A percentile compares a stretch with the other conserved stretches of the same genome.
phyloP scores from a whole-genome alignment of 495 filamentous ascomycete species.

The Aspergillus diversus region DNA sequence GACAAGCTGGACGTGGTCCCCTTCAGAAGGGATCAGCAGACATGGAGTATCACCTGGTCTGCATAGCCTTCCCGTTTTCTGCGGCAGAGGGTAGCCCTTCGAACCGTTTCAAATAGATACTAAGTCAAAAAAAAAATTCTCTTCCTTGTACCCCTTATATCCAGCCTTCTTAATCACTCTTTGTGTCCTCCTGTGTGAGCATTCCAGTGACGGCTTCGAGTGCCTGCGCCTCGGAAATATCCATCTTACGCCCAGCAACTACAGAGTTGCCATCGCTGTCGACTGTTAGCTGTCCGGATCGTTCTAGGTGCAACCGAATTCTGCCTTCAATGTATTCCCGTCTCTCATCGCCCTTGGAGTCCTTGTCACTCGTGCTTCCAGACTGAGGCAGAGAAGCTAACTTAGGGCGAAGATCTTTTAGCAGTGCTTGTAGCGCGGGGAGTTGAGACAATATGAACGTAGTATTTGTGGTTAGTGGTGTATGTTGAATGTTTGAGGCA shows the following conservation, averaged over 20 bases:
- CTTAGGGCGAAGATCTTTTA: conserved; percentile 64
- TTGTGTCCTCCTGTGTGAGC: conserved; percentile 40
- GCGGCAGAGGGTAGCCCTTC: background rate
- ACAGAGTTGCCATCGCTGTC: conserved; percentile 42
- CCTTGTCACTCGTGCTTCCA: conserved; percentile 36
- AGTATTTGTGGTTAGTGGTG: conserved; percentile 70
- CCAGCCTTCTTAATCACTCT: conserved; percentile 22
- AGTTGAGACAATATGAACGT: conserved; percentile 82
- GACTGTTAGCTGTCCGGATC: conserved; percentile 45
- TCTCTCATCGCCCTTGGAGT: conserved; percentile 56
- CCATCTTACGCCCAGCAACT: conserved; percentile 46
- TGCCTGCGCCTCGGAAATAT: conserved; percentile 48
- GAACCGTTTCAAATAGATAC: background rate
- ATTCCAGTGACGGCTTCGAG: conserved; percentile 49
- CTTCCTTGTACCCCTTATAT: background rate
- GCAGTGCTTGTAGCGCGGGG: conserved; percentile 69
- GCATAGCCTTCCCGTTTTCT: conserved; percentile 17
- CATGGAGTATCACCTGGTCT: conserved; percentile 62
- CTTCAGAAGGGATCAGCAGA: conserved; percentile 67
- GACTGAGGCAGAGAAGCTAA: conserved; percentile 54
- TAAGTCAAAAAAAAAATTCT: background rate
- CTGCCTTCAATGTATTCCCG: conserved; percentile 78
- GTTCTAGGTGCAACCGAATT: conserved; percentile 51
- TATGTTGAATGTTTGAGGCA: conserved; percentile 41
- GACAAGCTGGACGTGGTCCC: conserved; percentile 68